These are phyloP conservation scores for Auxenochlorella pyrenoidosa DNA, from an alignment of 139 green algal genomes.

Conservation along the genomic window DNA sequence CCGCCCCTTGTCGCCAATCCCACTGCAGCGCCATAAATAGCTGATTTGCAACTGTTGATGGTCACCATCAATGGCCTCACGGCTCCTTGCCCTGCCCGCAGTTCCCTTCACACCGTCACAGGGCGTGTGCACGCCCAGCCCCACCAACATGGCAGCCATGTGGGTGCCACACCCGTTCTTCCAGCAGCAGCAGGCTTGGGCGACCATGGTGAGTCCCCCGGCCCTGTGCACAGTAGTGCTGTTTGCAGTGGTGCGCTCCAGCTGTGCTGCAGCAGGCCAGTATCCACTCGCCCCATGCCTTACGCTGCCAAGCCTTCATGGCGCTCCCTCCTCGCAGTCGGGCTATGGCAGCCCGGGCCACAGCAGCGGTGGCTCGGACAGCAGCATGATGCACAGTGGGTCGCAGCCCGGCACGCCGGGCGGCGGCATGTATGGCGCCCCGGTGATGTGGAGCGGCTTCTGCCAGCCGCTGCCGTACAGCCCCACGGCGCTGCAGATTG, in stretches of 20 bases:
- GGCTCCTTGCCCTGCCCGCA: conserved; percentile 1
- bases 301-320: too few species aligned
- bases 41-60: background rate
- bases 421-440: background rate
- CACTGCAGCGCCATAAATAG: too few species aligned
- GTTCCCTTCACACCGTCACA: conserved; percentile 62
- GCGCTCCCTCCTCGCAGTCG: background rate
- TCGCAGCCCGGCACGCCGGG: conserved; percentile 13
- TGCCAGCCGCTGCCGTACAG: conserved; percentile 28
- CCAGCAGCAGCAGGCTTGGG: conserved; percentile 12
- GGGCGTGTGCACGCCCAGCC: conserved; percentile 60
- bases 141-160: conserved; percentile 55
- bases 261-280: too few species aligned
- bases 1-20: background rate
- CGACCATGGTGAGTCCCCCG: background rate
- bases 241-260: too few species aligned
- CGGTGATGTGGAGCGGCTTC: conserved; percentile 24
- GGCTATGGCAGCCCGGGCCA: conserved; percentile 12
- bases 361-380: conserved; percentile 22
- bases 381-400: conserved; percentile 26
- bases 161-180: conserved; percentile 25
- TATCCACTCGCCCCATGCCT: too few species aligned
- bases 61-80: too few species aligned
- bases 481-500: conserved; percentile 23
- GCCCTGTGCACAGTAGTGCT: background rate